Conservation (phyloP, 306 rosid species). For the Betula pendula region DNA sequence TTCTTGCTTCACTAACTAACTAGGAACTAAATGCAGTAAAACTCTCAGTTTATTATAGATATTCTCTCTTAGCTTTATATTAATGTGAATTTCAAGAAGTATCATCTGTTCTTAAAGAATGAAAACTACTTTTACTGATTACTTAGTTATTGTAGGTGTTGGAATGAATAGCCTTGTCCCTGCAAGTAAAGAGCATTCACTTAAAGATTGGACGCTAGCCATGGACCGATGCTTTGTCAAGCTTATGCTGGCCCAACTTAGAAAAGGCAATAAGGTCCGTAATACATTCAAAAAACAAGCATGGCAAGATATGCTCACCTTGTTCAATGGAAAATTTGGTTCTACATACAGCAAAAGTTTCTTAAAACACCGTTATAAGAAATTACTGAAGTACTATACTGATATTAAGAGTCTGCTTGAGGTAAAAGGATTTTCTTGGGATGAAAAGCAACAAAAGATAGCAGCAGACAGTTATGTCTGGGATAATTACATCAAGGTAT, state of each 20-base stretch:
- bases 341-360: slow-evolving; percentile 35
- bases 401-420: slow-evolving; percentile 42
- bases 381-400: slow-evolving; percentile 42
- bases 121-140: slow-evolving; percentile 6
- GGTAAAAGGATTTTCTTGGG: slow-evolving; percentile 49
- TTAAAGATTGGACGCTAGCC: slow-evolving; percentile 37
- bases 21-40: slow-evolving; percentile 1
- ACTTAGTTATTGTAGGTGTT: slow-evolving; percentile 29
- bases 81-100: not conserved
- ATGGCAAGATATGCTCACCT: slow-evolving; percentile 44
- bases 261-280: slow-evolving; percentile 35
- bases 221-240: slow-evolving; percentile 54
- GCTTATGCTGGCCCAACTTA: slow-evolving; percentile 53
- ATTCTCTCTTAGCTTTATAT: slow-evolving; percentile 8
- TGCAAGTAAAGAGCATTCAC: slow-evolving; percentile 29
- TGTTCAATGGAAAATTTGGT: slow-evolving; percentile 48
- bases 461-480: slow-evolving; percentile 47
- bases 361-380: slow-evolving; percentile 44
- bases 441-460: slow-evolving; percentile 48
- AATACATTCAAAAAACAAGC: slow-evolving; percentile 43
- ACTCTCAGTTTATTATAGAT: not conserved
- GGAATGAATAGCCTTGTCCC: slow-evolving; percentile 28
- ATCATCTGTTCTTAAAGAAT: slow-evolving; percentile 6
- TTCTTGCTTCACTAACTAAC: not conserved
- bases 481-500: slow-evolving; percentile 51